Percentiles rank a stretch among this genome's conserved stretches.
Conservation (phyloP, 306 rosid species). For the Glycine latifolia region DNA sequence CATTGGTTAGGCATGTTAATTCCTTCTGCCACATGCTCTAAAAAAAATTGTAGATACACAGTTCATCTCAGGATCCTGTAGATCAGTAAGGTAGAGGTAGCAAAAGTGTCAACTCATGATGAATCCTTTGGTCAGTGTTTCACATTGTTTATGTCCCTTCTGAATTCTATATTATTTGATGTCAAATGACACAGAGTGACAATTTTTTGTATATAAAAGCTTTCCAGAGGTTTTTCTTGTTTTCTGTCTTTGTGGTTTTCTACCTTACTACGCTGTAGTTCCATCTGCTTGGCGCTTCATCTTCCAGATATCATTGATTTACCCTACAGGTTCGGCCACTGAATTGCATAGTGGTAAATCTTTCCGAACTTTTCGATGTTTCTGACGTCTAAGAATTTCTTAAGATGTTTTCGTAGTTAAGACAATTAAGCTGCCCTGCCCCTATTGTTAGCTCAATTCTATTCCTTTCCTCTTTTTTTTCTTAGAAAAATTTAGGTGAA, state of each 20-base stretch:
- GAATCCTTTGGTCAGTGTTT: slow-evolving; percentile 43
- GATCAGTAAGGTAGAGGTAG: slow-evolving; percentile 55
- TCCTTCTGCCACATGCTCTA: slow-evolving; percentile 39
- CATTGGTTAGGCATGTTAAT: slow-evolving; percentile 32
- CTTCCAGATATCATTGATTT: too few species aligned
- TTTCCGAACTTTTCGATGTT: too few species aligned
- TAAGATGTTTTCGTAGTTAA: too few species aligned
- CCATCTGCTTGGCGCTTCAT: too few species aligned
- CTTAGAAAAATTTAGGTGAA: too few species aligned
- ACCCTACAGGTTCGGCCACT: not conserved
- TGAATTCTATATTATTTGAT: slow-evolving; percentile 29
- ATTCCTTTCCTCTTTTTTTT: too few species aligned
- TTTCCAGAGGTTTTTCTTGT: not conserved
- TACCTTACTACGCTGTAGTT: too few species aligned
- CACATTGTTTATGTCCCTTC: slow-evolving; percentile 39
- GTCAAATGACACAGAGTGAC: slow-evolving; percentile 39
- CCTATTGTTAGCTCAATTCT: too few species aligned
- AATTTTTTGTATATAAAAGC: slow-evolving; percentile 41
- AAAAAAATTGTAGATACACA: slow-evolving; percentile 53
- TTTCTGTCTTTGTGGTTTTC: not conserved
- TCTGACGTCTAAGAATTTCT: too few species aligned
- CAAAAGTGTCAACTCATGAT: slow-evolving; percentile 39
- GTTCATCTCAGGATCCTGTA: slow-evolving; percentile 50
- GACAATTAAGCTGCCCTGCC: too few species aligned
- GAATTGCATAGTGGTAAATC: not conserved